These are phyloP conservation scores for Fusarium siculi DNA, from an alignment of 2,329 filamentous ascomycete genomes.

Conservation along the genomic window DNA sequence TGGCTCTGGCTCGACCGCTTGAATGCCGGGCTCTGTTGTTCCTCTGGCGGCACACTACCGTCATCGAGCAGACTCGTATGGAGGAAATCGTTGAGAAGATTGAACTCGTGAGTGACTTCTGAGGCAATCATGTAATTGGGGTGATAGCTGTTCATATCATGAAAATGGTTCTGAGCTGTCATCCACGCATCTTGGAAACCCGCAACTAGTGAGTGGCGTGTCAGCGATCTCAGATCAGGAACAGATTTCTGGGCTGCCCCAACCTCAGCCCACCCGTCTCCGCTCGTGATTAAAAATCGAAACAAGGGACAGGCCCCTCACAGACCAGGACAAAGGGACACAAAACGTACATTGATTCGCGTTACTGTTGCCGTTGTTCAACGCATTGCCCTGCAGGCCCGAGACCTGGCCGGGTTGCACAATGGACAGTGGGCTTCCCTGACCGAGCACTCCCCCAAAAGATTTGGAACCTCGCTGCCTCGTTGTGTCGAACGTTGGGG, in stretches of 20 bases:
- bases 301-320: slow-evolving; percentile 34
- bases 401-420: slow-evolving; percentile 78
- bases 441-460: slow-evolving; percentile 58
- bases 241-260: slow-evolving; percentile 33
- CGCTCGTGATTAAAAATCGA: slow-evolving; percentile 41
- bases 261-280: slow-evolving; percentile 39
- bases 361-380: slow-evolving; percentile 65
- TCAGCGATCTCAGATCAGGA: slow-evolving; percentile 42
- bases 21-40: slow-evolving; percentile 62
- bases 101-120: slow-evolving; percentile 96
- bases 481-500: slow-evolving; percentile 56
- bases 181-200: slow-evolving; percentile 87
- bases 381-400: slow-evolving; percentile 70
- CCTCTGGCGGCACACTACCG: slow-evolving; percentile 75
- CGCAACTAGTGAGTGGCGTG: slow-evolving; percentile 66
- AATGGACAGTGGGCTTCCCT: slow-evolving; percentile 69
- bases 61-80: slow-evolving; percentile 93
- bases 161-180: slow-evolving; percentile 75
- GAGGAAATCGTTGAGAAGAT: slow-evolving; percentile 94
- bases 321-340: slow-evolving; percentile 37
- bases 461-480: slow-evolving; percentile 54
- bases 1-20: slow-evolving; percentile 55
- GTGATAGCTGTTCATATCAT: slow-evolving; percentile 95
- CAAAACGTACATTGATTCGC: slow-evolving; percentile 78
- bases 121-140: slow-evolving; percentile 93